These are phyloP conservation scores for Hanseniaspora lachancei DNA, from an alignment of 805 yeast species.

Conservation along the genomic window DNA sequence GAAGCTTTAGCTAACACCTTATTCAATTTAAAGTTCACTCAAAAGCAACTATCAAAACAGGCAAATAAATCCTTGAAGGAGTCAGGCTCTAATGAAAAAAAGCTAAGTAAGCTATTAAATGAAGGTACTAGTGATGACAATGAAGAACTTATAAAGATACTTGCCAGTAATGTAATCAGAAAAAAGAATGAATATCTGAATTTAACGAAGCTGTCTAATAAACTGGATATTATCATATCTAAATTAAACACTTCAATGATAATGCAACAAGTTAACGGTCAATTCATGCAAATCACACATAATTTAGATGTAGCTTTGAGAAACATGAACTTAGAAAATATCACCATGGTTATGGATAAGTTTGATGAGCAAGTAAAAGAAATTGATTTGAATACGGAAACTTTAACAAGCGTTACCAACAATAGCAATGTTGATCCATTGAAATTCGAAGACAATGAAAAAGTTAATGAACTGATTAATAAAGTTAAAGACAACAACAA, in stretches of 20 bases:
- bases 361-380: conserved; percentile 95
- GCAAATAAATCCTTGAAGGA: conserved; percentile 85
- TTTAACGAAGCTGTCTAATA: conserved; percentile 64
- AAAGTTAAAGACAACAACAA: conserved; percentile 11
- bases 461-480: conserved; percentile 12
- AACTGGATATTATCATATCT: conserved; percentile 92
- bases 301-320: conserved; percentile 96
- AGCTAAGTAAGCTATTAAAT: conserved; percentile 52
- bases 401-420: conserved; percentile 8
- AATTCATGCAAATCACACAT: conserved; percentile 81
- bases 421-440: conserved; percentile 9
- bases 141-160: conserved; percentile 82
- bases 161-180: conserved; percentile 92
- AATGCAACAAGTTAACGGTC: conserved; percentile 87
- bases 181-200: conserved; percentile 78
- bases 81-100: conserved; percentile 72
- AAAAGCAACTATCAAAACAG: conserved; percentile 82
- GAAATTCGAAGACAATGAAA: conserved; percentile 11
- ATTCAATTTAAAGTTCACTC: conserved; percentile 53
- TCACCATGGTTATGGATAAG: conserved; percentile 91
- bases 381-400: conserved; percentile 66
- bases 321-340: conserved; percentile 86
- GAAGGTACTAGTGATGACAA: conserved; percentile 38
- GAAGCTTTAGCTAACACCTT: conserved; percentile 24
- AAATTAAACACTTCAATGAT: conserved; percentile 96